These are phyloP conservation scores for Phytophthora sansomeana DNA, from an alignment of 352 stramenopile genomes.

Conservation along the genomic window DNA sequence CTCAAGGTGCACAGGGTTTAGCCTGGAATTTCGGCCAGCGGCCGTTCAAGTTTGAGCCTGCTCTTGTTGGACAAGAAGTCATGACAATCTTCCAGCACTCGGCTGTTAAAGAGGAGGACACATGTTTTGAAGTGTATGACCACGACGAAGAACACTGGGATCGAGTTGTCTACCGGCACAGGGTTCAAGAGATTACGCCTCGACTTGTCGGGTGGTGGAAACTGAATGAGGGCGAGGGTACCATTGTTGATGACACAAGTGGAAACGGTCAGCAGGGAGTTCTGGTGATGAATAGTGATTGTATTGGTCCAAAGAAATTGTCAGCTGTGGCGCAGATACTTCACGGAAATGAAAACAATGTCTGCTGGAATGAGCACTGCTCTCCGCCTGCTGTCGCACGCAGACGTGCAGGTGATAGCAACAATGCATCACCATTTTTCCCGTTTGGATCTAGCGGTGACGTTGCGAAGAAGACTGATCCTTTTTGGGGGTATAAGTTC, in stretches of 20 bases:
- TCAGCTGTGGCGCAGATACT: slow-evolving; percentile 5
- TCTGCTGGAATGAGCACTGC: slow-evolving; percentile 34
- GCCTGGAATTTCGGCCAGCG: slow-evolving; percentile 80
- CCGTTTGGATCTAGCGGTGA: slow-evolving; percentile 30
- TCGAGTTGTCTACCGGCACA: slow-evolving; percentile 65
- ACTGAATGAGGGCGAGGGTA: slow-evolving; percentile 59
- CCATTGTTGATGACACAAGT: slow-evolving; percentile 49
- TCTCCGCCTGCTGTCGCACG: slow-evolving; percentile 37
- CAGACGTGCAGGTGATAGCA: slow-evolving; percentile 36
- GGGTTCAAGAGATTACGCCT: slow-evolving; percentile 63
- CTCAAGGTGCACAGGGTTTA: slow-evolving; percentile 64
- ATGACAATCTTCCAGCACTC: slow-evolving; percentile 48
- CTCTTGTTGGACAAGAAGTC: slow-evolving; percentile 20
- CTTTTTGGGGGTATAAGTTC: slow-evolving; percentile 75
- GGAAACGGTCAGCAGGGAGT: slow-evolving; percentile 36
- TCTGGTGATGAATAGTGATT: slow-evolving; percentile 4
- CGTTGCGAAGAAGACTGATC: slow-evolving; percentile 5
- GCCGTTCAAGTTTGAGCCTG: slow-evolving; percentile 59
- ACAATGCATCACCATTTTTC: slow-evolving; percentile 23
- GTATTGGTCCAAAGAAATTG: not conserved
- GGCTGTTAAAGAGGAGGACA: slow-evolving; percentile 30
- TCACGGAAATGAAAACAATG: slow-evolving; percentile 7
- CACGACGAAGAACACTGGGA: slow-evolving; percentile 58
- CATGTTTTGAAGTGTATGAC: slow-evolving; percentile 74
- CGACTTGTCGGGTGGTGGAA: slow-evolving; percentile 66